These are phyloP conservation scores for Gliomastix tumulicola DNA, from an alignment of 2,329 filamentous ascomycete species.

Conservation along the genomic window DNA sequence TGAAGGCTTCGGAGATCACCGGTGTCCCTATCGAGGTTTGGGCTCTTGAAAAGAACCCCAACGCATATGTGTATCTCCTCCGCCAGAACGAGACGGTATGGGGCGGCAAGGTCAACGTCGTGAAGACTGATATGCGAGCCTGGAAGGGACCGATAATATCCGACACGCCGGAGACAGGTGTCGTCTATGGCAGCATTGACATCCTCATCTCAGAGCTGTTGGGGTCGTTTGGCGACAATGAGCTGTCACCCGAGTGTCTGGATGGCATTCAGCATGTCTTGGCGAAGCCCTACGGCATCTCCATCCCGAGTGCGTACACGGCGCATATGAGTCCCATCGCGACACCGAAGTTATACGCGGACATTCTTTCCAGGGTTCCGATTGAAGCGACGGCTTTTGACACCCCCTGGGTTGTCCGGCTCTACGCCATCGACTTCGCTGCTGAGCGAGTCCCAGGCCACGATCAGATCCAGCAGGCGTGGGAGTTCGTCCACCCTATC, in stretches of 20 bases:
- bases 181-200: constrained; percentile 64
- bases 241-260: constrained; percentile 91
- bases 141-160: constrained; percentile 75
- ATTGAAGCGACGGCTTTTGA: constrained; percentile 70
- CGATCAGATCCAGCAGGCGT: constrained; percentile 64
- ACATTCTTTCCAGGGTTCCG: constrained; percentile 58
- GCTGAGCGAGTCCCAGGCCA: constrained; percentile 54
- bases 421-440: constrained; percentile 84
- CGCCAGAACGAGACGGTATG: constrained; percentile 80
- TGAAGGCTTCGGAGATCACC: constrained; percentile 71
- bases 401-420: constrained; percentile 89
- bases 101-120: constrained; percentile 72
- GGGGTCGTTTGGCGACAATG: constrained; percentile 94
- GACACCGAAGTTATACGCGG: constrained; percentile 76
- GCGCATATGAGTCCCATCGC: constrained; percentile 90
- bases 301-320: constrained; percentile 88
- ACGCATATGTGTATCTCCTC: constrained; percentile 89
- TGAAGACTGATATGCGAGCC: constrained; percentile 94
- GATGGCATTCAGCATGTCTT: constrained; percentile 92
- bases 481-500: constrained; percentile 77
- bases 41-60: constrained; percentile 97
- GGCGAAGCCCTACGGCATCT: constrained; percentile 73
- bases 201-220: constrained; percentile 92
- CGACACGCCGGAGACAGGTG: constrained; percentile 30
- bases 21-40: constrained; percentile 78